Percentiles rank a stretch among this genome's conserved stretches.
Conservation (phyloP, 768 basidiomycete genomes). For the Pulveroboletus sp. region DNA sequence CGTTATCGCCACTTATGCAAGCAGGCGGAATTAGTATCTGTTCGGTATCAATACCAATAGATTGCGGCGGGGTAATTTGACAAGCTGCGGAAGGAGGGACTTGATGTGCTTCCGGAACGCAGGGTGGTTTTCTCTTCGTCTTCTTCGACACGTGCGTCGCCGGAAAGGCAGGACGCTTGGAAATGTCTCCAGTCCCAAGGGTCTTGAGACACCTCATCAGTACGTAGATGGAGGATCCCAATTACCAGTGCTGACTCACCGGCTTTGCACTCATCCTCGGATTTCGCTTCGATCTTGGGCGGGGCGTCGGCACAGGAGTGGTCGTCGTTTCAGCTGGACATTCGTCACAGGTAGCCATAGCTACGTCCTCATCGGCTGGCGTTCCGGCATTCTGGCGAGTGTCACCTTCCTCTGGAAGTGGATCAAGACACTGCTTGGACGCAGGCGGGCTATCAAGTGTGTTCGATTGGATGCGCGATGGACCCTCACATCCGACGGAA, state of each 20-base stretch:
- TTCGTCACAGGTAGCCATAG: neutral
- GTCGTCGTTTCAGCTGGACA: neutral
- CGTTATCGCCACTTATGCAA: constrained; percentile 26
- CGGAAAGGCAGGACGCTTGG: constrained; percentile 12
- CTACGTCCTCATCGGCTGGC: neutral
- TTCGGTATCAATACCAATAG: constrained; percentile 11
- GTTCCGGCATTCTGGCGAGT: neutral
- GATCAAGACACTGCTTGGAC: constrained; percentile 1
- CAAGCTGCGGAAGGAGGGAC: constrained; percentile 5
- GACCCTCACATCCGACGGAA: neutral
- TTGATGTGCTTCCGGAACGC: constrained; percentile 10
- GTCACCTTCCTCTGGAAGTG: constrained; percentile 1
- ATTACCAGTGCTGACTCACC: constrained; percentile 21
- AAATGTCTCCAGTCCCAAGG: constrained; percentile 13
- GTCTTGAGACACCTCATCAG: constrained; percentile 19
- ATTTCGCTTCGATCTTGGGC: constrained; percentile 18
- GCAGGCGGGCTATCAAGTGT: neutral
- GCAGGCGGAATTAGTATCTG: constrained; percentile 16
- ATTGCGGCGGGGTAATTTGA: constrained; percentile 12
- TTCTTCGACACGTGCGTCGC: constrained; percentile 20
- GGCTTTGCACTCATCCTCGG: constrained; percentile 23
- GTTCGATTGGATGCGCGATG: neutral
- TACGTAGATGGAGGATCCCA: constrained; percentile 5
- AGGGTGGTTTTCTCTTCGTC: constrained; percentile 12
- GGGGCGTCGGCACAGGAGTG: neutral